Conservation (phyloP, 192 early-diverging fungal species). For the Podila epigama region DNA sequence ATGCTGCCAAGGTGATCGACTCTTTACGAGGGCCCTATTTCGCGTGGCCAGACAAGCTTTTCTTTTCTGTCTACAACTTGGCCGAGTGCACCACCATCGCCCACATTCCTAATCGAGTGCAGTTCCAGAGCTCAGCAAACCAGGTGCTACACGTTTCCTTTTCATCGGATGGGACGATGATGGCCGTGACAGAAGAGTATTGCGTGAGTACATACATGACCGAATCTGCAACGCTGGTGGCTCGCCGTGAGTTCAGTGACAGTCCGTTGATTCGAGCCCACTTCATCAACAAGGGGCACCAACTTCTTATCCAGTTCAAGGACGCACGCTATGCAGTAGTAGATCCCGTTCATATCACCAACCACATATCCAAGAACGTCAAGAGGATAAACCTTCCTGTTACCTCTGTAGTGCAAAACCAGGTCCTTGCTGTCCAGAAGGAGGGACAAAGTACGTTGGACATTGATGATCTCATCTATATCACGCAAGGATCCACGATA, state of each 20-base stretch:
- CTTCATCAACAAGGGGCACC: neutral
- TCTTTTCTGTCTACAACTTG: neutral
- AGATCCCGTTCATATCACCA: neutral
- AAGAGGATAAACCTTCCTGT: neutral
- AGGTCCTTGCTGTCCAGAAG: neutral
- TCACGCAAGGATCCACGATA: neutral
- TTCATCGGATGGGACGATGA: neutral
- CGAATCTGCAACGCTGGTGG: neutral
- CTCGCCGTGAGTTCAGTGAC: neutral
- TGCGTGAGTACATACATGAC: neutral
- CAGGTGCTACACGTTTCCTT: neutral
- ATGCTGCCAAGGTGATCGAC: neutral
- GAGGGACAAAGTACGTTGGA: neutral
- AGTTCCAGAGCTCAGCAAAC: neutral
- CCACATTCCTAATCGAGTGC: neutral
- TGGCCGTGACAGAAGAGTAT: neutral
- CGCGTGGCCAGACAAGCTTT: neutral
- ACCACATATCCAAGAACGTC: neutral
- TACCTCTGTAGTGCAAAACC: neutral
- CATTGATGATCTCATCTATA: neutral
- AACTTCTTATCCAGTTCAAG: neutral
- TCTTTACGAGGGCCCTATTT: neutral
- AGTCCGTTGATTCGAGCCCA: neutral
- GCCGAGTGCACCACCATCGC: neutral
- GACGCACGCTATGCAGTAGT: neutral